phyloP scores from a whole-genome alignment of 2,329 filamentous ascomycete species.

The Metarhizium anisopliae region DNA sequence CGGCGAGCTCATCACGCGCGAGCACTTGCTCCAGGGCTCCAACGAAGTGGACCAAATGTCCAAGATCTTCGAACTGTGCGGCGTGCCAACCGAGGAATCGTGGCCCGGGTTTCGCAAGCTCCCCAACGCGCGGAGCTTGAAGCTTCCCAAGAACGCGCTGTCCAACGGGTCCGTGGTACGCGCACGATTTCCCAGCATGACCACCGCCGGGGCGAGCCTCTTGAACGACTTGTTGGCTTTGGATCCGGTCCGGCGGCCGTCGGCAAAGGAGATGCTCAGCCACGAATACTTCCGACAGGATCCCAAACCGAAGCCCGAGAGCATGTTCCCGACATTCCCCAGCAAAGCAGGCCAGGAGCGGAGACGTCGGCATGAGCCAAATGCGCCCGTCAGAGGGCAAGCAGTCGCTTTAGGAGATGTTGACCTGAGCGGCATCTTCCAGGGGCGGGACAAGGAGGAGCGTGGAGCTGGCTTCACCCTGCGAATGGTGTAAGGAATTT shows the following conservation, averaged over 20 bases:
- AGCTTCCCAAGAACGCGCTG: constrained; percentile 46
- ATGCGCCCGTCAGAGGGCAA: constrained; percentile 73
- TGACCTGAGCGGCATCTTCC: constrained; percentile 66
- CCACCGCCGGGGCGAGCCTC: constrained; percentile 61
- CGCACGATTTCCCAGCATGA: constrained; percentile 73
- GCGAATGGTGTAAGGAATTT: constrained; percentile 39
- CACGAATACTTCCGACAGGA: constrained; percentile 85
- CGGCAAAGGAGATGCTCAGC: constrained; percentile 62
- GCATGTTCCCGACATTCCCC: constrained; percentile 95
- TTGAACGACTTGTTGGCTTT: constrained; percentile 63
- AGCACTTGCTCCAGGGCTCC: constrained; percentile 75
- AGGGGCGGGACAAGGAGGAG: constrained; percentile 55
- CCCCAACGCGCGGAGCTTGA: constrained; percentile 75
- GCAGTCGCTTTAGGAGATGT: constrained; percentile 44
- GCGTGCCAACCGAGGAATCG: constrained; percentile 68
- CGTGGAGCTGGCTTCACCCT: constrained; percentile 57
- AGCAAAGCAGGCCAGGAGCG: constrained; percentile 90
- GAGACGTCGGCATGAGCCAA: constrained; percentile 61
- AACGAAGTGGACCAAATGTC: constrained; percentile 89
- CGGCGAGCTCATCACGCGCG: constrained; percentile 75
- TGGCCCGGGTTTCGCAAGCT: constrained; percentile 86
- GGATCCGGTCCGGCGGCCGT: constrained; percentile 63
- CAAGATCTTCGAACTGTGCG: constrained; percentile 83
- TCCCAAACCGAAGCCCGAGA: constrained; percentile 79
- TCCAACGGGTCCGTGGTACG: constrained; percentile 50